These are phyloP conservation scores for Botryosphaeria dothidea DNA, from an alignment of 2,329 filamentous ascomycete genomes.

Conservation along the genomic window DNA sequence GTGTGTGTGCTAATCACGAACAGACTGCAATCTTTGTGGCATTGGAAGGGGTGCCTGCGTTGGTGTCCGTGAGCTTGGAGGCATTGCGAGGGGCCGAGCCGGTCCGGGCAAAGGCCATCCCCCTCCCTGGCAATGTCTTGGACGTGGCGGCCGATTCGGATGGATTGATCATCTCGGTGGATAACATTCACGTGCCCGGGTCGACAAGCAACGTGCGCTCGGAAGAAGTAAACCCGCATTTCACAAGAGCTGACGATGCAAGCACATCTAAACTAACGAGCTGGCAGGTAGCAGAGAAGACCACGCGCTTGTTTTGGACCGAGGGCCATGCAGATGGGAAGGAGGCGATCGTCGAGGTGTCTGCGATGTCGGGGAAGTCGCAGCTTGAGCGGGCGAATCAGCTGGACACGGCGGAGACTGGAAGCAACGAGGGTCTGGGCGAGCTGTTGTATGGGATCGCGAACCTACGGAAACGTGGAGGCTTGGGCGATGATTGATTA, in stretches of 20 bases:
- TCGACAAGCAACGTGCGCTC: constrained; percentile 47
- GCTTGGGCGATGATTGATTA: constrained; percentile 35
- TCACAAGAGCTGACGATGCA: constrained; percentile 9
- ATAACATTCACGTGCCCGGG: constrained; percentile 52
- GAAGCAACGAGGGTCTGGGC: constrained; percentile 22
- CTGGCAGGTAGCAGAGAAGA: constrained; percentile 1
- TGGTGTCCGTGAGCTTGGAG: constrained; percentile 64
- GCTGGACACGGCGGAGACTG: constrained; percentile 26
- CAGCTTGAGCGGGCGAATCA: constrained; percentile 23
- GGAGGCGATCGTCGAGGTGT: background rate
- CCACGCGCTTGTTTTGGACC: background rate
- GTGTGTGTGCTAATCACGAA: background rate
- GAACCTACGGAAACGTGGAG: constrained; percentile 52
- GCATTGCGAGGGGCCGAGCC: constrained; percentile 49
- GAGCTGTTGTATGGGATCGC: constrained; percentile 49
- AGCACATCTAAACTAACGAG: constrained; percentile 13
- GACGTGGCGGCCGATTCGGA: constrained; percentile 45
- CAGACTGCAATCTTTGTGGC: constrained; percentile 38
- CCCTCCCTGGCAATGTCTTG: constrained; percentile 66
- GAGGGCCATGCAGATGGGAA: background rate
- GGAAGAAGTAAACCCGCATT: constrained; percentile 29
- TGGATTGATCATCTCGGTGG: constrained; percentile 52
- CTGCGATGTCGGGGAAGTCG: constrained; percentile 4
- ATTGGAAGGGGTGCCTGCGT: constrained; percentile 53
- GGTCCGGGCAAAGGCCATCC: constrained; percentile 37